Evolutionary conservation across 1,284 basidiomycete genomes (phyloP), one percentile per base, ranked within the genome.

Genomic region (Trichosporon inkin): DNA sequence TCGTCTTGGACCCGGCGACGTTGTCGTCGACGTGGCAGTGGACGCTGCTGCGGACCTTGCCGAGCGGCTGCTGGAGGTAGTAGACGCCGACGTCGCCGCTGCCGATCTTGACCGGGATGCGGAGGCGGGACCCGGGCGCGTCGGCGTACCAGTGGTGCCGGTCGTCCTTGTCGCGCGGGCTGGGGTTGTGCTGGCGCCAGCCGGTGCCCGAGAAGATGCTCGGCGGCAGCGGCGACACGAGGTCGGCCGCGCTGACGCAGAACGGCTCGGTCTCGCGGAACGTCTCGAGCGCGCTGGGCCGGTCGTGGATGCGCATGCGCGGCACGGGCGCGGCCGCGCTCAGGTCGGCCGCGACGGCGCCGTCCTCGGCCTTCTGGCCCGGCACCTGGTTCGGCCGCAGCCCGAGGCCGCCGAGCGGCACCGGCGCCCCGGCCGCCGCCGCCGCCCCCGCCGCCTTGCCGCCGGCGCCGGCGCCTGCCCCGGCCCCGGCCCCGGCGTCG

Each of bases 181-280:
- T 78, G 2, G 80, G 71, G 1, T 91, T 89, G 72, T 92, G 89
- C 1, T 85, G 84, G 60, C 82, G 81, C 92, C 93, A 97, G 3
- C 93, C 94, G 0, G 87, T 88, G 32, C 92, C 92, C 63, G 87
- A 88, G 79, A 97, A 96, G 64, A 94, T 80, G 22, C 88, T 89
- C 0, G 87, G 85, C 11, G 93, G 92, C 1, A 97, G 82, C 2
- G 93, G 94, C 79, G 95, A 95, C 74, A 96, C 89, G 44, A 97
- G 81, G 75, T 97, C 92, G 75, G 95, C 94, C 20, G 93, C 93
- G 17, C 86, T 88, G 0, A 90, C 91, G 77, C 94, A 97, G 80
- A 84, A 92, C 13, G 94, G 93, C 56, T 84, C 82, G 55, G 93
- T 84, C 76, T 96, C 93, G 70, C 89, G 84, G 75, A 88, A 92